Percentiles rank a stretch among this genome's conserved stretches.
Conservation (phyloP, 2,329 filamentous ascomycete species). For the Metarhizium album region DNA sequence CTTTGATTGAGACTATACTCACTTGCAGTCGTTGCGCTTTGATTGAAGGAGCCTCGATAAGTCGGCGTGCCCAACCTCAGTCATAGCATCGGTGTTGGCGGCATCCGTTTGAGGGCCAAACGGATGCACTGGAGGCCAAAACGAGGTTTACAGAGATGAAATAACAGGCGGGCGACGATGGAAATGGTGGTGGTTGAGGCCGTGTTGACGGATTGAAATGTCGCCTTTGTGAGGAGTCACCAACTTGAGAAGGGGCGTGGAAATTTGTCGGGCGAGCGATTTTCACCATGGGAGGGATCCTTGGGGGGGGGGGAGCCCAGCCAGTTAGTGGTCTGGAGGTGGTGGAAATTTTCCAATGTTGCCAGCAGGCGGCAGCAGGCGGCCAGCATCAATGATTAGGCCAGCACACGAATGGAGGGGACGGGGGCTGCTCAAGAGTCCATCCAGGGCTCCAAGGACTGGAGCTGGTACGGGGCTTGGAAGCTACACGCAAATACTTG, state of each 20-base stretch:
- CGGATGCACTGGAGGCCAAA: conserved; percentile 32
- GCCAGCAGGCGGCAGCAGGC: background rate
- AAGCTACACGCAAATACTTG: too few relatives aligned
- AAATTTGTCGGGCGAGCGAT: conserved; percentile 20
- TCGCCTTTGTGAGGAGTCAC: conserved; percentile 16
- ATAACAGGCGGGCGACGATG: conserved; percentile 18
- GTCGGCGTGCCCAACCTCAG: conserved; percentile 57
- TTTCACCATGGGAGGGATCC: conserved; percentile 6
- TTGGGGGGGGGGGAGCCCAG: conserved; percentile 1
- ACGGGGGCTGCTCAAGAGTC: too few relatives aligned
- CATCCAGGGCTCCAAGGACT: too few relatives aligned
- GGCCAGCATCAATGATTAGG: background rate
- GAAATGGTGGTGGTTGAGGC: conserved; percentile 16
- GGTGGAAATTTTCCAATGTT: conserved; percentile 5
- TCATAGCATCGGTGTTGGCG: conserved; percentile 58
- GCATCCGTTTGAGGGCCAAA: conserved; percentile 60
- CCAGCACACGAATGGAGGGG: background rate
- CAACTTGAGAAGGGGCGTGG: conserved; percentile 16
- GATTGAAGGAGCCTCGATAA: conserved; percentile 55
- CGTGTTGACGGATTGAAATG: conserved; percentile 21
- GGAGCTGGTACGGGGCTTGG: too few relatives aligned
- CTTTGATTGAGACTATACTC: conserved; percentile 32
- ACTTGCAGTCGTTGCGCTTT: conserved; percentile 54
- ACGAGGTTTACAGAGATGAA: conserved; percentile 19
- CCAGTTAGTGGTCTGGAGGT: conserved; percentile 5